Evolutionary conservation across 495 filamentous ascomycete genomes (phyloP).

Genomic region (Podospora pseudocomata): DNA sequence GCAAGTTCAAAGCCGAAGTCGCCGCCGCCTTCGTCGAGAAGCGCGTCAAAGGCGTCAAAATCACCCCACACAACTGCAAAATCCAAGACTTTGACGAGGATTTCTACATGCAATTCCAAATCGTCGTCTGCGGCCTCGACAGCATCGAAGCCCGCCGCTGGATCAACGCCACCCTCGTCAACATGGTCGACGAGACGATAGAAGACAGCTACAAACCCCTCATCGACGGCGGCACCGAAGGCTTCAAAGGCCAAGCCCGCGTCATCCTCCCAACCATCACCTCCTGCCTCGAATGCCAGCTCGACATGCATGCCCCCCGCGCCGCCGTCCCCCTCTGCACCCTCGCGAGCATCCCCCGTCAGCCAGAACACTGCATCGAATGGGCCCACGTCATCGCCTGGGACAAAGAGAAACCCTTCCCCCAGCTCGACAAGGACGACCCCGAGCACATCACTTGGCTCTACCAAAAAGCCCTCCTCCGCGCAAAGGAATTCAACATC

Average conservation of each 20-base stretch:
- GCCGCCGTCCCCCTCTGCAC: slow-evolving; percentile 95
- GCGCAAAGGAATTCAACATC: slow-evolving; percentile 87
- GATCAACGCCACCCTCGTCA: slow-evolving; percentile 93
- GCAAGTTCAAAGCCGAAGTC: slow-evolving; percentile 88
- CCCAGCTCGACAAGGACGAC: slow-evolving; percentile 86
- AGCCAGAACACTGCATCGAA: slow-evolving; percentile 98
- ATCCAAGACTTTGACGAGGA: slow-evolving; percentile 98
- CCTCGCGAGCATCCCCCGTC: slow-evolving; percentile 91
- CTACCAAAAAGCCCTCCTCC: slow-evolving; percentile 75
- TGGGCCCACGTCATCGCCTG: slow-evolving; percentile 87
- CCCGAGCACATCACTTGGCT: slow-evolving; percentile 97
- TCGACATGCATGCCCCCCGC: slow-evolving; percentile 94
- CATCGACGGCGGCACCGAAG: slow-evolving; percentile 96
- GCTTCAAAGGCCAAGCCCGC: slow-evolving; percentile 95
- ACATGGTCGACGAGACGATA: slow-evolving; percentile 70
- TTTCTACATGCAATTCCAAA: slow-evolving; percentile 96
- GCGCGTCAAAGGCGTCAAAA: slow-evolving; percentile 82
- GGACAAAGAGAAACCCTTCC: slow-evolving; percentile 60
- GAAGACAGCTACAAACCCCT: slow-evolving; percentile 85
- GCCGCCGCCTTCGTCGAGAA: slow-evolving; percentile 87
- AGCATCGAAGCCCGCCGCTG: slow-evolving; percentile 95
- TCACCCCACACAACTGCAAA: slow-evolving; percentile 87
- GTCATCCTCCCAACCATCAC: slow-evolving; percentile 90
- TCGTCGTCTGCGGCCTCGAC: slow-evolving; percentile 94
- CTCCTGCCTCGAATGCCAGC: slow-evolving; percentile 95